Evolutionary conservation across 225 moss, liverwort and hornwort species (phyloP), one percentile per base, ranked within the genome.

Genomic region (Neckera pumila): DNA sequence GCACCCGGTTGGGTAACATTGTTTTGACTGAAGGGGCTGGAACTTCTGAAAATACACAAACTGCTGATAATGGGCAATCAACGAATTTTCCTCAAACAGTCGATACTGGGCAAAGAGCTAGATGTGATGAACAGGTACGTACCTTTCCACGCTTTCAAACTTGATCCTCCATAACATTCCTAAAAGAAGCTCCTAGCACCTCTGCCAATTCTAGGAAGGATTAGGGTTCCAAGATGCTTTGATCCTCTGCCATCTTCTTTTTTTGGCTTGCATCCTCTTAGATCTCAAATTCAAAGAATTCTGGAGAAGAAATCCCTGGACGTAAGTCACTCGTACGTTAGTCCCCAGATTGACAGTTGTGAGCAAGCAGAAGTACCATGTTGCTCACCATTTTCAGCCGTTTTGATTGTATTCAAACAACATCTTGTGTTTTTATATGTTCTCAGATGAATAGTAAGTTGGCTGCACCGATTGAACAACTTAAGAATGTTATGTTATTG

Each of bases 11-110:
- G 89, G 89, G 82, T 58, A 89, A 82, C 87, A 81, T 89, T 84
- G 61, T 58, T 75, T 76, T 88, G 66, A 87, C 88, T 80, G 94
- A 93, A 57, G 88, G 79, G 20, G 86, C 85, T 65, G 90, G 76
- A 42, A 49, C 81, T 86, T 90, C 90, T 87, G 91, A 91, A 88
- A 69, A 61, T 64, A 51, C 90, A 49, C 89, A 77, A 84, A 83
- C 73, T 65, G 57, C 66, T 38, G 86, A 84, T 80, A 17, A 28
- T 88, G 86, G 76, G 34, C 89, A 85, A 85, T 73, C 42, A 49
- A 80, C 27, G 83, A 57, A 75, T 86, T n/a, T 71, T 51, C 51
- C 31, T 79, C 88, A 77, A 85, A 45, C 69, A 84, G 84, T 33
- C 15, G 89, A 92, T 36, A 43, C 84, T 75, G 85, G 69, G 59